These are phyloP conservation scores for Peronospora belbahrii DNA, from an alignment of 352 stramenopile species.

Conservation along the genomic window DNA sequence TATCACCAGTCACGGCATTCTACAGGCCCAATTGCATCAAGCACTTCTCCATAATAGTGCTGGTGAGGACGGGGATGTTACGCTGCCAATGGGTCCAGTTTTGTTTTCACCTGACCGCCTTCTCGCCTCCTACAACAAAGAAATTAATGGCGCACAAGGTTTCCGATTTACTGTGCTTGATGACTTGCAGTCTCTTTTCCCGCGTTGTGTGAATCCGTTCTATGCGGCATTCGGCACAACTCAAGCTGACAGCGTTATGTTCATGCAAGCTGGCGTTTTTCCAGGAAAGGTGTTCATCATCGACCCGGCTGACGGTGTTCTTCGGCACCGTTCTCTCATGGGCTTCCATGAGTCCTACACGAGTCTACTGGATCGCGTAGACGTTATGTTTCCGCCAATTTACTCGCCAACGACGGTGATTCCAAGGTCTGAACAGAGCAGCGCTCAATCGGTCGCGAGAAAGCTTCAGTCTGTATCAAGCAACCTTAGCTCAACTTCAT, in stretches of 20 bases:
- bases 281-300: conserved; percentile 69
- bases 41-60: conserved; percentile 21
- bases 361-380: conserved; percentile 45
- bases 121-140: conserved; percentile 33
- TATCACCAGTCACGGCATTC: conserved; percentile 57
- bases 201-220: conserved; percentile 70
- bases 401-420: conserved; percentile 31
- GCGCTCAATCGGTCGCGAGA: background rate
- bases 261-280: conserved; percentile 71
- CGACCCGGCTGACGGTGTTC: conserved; percentile 39
- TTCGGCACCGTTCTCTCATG: conserved; percentile 55
- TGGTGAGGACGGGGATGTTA: conserved; percentile 11
- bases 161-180: conserved; percentile 68
- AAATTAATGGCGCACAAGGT: conserved; percentile 38
- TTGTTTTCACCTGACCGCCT: conserved; percentile 57
- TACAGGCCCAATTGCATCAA: conserved; percentile 47
- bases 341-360: conserved; percentile 63
- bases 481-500: conserved; percentile 7
- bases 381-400: conserved; percentile 74
- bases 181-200: conserved; percentile 59
- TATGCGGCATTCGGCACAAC: conserved; percentile 76
- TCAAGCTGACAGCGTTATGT: conserved; percentile 41
- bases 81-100: conserved; percentile 64
- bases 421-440: background rate
- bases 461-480: conserved; percentile 9